Percentiles rank a stretch among this genome's conserved stretches.
Evolutionary conservation across 169 alveolate species (phyloP).

Genomic region (Cryptosporidium canis): DNA sequence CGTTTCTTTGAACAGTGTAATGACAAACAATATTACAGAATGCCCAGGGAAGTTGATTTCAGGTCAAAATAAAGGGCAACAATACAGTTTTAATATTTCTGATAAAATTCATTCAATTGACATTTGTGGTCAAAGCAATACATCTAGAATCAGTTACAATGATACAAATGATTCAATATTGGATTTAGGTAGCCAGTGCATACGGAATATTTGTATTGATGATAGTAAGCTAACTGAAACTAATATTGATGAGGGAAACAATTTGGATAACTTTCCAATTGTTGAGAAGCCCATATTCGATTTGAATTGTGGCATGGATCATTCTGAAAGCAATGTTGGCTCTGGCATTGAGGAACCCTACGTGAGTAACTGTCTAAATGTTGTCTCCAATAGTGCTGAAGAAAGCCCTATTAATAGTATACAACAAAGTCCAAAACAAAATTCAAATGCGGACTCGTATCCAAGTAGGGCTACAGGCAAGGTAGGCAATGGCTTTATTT

Average conservation of each 20-base stretch:
- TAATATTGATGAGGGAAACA: constrained; percentile 4
- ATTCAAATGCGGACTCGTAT: constrained; percentile 3
- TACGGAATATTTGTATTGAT: not conserved
- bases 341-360: not conserved
- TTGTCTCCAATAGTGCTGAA: not conserved
- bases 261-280: not conserved
- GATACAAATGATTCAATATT: constrained; percentile 3
- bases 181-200: not conserved
- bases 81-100: not conserved
- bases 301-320: not conserved
- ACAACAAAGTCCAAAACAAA: constrained; percentile 2
- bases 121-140: not conserved
- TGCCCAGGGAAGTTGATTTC: not conserved
- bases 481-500: not conserved
- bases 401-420: constrained; percentile 17
- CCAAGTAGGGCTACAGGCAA: not conserved
- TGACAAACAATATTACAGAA: not conserved
- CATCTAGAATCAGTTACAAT: not conserved
- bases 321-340: not conserved
- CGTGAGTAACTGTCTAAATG: not conserved
- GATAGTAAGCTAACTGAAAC: not conserved
- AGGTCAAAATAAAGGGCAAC: not conserved
- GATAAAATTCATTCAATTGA: constrained; percentile 4
- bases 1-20: not conserved
- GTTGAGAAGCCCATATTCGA: constrained; percentile 10